Base-by-base conservation (phyloP, 2,329 filamentous ascomycete genomes). In the Sporothrix schenckii region DNA sequence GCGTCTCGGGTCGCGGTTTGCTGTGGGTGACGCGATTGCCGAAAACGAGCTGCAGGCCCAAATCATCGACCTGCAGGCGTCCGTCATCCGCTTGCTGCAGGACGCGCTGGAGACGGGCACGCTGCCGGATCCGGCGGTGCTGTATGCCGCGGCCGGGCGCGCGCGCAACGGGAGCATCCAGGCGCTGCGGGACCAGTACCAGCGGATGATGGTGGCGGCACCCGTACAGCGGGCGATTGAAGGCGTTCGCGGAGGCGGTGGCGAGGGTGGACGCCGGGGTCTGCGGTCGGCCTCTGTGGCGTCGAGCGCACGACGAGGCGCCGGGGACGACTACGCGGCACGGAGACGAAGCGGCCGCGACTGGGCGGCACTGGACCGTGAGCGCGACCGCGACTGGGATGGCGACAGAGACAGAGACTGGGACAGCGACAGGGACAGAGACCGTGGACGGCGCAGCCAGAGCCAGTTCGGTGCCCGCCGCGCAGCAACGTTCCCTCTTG, bases 271-370 rank as follows among this genome's bases (percentile, higher is more conserved):
- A 58, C 72, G 6, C 72, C 39, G 44, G 30, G 53, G 49, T 6
- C 50, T 34, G 63, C 69, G 34, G 53, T 41, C 30, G 21, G 19
- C 53, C 19, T 63, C 68, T 1, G 68, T 54, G 30, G 76, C 73
- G 19, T 76, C 74, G 7, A 76, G 75, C 39, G 72, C 75, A 27
- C 58, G 73, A 21, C 11, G 41, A 41, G 61, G 41, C n/a, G 27
- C 13, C 1, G 30, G 3, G 21, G 24, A 58, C 7, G 61, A 60
- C 41, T 24, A 61, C 53, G 41, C 13, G 84, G 52, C 88, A 80
- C 82, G 56, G 39, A 16, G 39, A 88, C 86, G 7, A 87, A 76
- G 88, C 86, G 47, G 88, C 85, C 76, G 88, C 85, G 13, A 86
- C 77, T 65, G 61, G 61, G 61, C 19, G 39, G n/a, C 41, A 85